These are phyloP conservation scores for Hypoxylon fragiforme DNA, from an alignment of 495 filamentous ascomycete genomes.

Conservation along the genomic window DNA sequence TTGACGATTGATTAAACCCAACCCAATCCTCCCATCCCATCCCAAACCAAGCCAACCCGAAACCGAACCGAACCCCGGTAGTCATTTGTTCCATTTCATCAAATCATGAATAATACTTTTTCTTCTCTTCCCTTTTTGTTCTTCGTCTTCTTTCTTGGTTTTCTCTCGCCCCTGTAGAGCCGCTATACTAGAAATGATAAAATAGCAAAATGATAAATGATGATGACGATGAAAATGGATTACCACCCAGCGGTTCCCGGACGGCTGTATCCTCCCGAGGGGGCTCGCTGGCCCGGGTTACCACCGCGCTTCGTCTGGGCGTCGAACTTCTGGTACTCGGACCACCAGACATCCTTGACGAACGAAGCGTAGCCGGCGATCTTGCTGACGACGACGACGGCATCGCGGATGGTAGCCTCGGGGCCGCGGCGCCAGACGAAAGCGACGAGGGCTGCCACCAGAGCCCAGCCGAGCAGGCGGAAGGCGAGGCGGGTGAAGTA, in stretches of 20 bases:
- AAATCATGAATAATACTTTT: no score
- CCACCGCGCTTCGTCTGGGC: slow-evolving; percentile 39
- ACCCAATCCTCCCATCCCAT: no score
- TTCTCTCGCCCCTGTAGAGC: no score
- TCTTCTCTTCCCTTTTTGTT: no score
- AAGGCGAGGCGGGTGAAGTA: slow-evolving; percentile 70
- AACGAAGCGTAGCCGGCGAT: slow-evolving; percentile 54
- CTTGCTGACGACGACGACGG: slow-evolving; percentile 39
- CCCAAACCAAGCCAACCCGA: no score
- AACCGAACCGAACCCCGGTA: no score
- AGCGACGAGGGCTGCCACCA: slow-evolving; percentile 51
- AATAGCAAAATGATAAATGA: no score
- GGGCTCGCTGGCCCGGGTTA: slow-evolving; percentile 21
- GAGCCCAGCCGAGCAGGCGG: slow-evolving; percentile 61
- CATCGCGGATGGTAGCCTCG: slow-evolving; percentile 62
- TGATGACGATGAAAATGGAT: no score
- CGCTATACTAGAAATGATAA: no score
- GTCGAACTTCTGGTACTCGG: slow-evolving; percentile 55
- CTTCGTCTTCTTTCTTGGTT: no score
- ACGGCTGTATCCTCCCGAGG: slow-evolving; percentile 33
- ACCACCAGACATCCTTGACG: slow-evolving; percentile 58
- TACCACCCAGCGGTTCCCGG: slow-evolving; percentile 36
- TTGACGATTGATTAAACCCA: no score
- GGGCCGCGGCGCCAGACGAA: slow-evolving; percentile 66
- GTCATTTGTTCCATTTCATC: no score